phyloP scores from a whole-genome alignment of 2,329 filamentous ascomycete species.

The Plenodomus tracheiphilus region DNA sequence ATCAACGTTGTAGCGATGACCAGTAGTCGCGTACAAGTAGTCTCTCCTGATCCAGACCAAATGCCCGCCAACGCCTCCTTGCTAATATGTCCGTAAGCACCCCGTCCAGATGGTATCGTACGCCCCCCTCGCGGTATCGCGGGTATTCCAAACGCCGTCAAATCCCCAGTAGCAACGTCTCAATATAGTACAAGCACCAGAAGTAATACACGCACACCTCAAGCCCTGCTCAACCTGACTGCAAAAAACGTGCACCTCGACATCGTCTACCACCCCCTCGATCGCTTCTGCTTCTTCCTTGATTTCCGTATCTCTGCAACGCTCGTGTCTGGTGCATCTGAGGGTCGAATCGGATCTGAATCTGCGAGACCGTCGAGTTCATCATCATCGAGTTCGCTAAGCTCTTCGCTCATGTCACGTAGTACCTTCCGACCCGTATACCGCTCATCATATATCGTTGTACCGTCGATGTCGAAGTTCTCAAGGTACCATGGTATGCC shows the following conservation, averaged over 20 bases:
- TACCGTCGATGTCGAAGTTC: slow-evolving; percentile 77
- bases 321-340: slow-evolving; percentile 28
- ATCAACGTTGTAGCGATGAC: no score
- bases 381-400: slow-evolving; percentile 91
- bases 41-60: neutral
- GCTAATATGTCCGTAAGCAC: slow-evolving; percentile 20
- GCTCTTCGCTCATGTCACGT: slow-evolving; percentile 76
- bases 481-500: slow-evolving; percentile 89
- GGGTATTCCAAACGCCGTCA: neutral
- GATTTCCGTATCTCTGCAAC: slow-evolving; percentile 33
- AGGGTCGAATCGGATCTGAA: slow-evolving; percentile 33
- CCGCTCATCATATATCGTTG: slow-evolving; percentile 73
- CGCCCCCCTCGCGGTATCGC: neutral
- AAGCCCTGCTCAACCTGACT: slow-evolving; percentile 8
- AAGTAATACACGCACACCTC: slow-evolving; percentile 22
- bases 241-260: slow-evolving; percentile 6
- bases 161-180: slow-evolving; percentile 11
- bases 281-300: slow-evolving; percentile 36
- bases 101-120: neutral
- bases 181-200: slow-evolving; percentile 25
- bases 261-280: slow-evolving; percentile 26
- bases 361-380: slow-evolving; percentile 68
- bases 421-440: slow-evolving; percentile 74
- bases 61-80: slow-evolving; percentile 15
- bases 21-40: neutral